phyloP scores from a whole-genome alignment of 163 green algal species.

The Scenedesmus sp. region DNA sequence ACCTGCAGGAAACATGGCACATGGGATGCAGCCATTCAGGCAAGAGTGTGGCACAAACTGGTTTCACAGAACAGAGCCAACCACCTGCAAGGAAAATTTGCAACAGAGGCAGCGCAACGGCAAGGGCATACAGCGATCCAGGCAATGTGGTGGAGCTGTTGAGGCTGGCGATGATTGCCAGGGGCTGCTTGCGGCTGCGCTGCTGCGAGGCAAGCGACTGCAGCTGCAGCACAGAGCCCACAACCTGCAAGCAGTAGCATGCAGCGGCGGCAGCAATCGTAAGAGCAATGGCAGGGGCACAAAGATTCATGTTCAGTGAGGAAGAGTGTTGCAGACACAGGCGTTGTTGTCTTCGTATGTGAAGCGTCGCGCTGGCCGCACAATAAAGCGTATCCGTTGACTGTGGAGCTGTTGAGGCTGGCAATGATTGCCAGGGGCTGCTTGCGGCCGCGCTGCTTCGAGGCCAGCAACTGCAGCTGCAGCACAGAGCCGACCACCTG shows the following conservation, averaged over 20 bases:
- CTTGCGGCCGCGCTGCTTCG: not conserved
- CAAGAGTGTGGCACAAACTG: not conserved
- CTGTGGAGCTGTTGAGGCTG: not conserved
- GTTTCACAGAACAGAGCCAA: no score
- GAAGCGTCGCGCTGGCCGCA: no score
- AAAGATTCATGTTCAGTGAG: not conserved
- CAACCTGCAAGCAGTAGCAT: not conserved
- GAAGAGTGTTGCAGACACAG: not conserved
- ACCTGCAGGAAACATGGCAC: not conserved
- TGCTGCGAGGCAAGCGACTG: constrained; percentile 12
- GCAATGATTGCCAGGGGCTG: constrained; percentile 20
- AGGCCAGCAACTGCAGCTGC: constrained; percentile 25
- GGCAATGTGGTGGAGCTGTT: not conserved
- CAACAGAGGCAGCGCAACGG: no score
- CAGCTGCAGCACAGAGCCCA: constrained; percentile 35
- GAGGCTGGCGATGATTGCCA: constrained; percentile 18
- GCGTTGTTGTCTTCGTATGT: no score
- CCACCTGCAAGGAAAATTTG: no score
- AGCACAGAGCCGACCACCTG: not conserved
- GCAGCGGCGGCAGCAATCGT: not conserved
- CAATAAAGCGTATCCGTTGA: no score
- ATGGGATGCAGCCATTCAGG: not conserved
- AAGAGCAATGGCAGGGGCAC: not conserved
- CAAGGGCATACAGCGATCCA: no score
- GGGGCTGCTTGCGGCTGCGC: not conserved